phyloP scores from a whole-genome alignment of 2,329 filamentous ascomycete genomes.

The Fusarium heterosporum region DNA sequence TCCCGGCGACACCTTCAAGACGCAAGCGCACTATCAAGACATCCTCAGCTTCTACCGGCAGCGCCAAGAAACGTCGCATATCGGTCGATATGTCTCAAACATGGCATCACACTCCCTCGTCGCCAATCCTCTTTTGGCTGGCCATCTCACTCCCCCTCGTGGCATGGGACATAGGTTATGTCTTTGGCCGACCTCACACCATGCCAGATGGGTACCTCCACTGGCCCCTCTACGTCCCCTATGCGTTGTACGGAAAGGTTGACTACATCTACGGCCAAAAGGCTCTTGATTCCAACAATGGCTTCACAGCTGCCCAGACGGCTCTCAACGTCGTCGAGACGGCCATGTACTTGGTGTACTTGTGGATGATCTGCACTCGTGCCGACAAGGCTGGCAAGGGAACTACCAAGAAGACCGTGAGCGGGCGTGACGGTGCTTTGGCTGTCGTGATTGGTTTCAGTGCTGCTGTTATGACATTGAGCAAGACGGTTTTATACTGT shows the following conservation, averaged over 20 bases:
- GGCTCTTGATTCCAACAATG: constrained; percentile 73
- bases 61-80: constrained; percentile 28
- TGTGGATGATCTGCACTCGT: constrained; percentile 51
- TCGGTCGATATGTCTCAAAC: background rate
- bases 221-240: constrained; percentile 79
- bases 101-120: constrained; percentile 62
- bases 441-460: constrained; percentile 64
- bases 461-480: constrained; percentile 69
- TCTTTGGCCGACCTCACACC: constrained; percentile 81
- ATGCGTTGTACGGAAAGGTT: constrained; percentile 81
- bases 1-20: constrained; percentile 26
- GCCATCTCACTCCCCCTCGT: constrained; percentile 80
- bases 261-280: constrained; percentile 87
- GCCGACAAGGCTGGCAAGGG: constrained; percentile 25
- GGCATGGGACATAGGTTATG: constrained; percentile 83
- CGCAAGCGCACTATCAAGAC: constrained; percentile 34
- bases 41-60: constrained; percentile 3
- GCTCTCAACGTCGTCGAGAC: constrained; percentile 77
- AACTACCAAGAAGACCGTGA: constrained; percentile 50
- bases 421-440: constrained; percentile 57
- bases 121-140: constrained; percentile 74
- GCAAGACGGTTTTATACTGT: constrained; percentile 73
- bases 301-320: constrained; percentile 83
- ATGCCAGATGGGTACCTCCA: constrained; percentile 83
- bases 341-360: constrained; percentile 70